These are phyloP conservation scores for Epichloe glyceriae DNA, from an alignment of 2,329 filamentous ascomycete genomes.

Conservation along the genomic window DNA sequence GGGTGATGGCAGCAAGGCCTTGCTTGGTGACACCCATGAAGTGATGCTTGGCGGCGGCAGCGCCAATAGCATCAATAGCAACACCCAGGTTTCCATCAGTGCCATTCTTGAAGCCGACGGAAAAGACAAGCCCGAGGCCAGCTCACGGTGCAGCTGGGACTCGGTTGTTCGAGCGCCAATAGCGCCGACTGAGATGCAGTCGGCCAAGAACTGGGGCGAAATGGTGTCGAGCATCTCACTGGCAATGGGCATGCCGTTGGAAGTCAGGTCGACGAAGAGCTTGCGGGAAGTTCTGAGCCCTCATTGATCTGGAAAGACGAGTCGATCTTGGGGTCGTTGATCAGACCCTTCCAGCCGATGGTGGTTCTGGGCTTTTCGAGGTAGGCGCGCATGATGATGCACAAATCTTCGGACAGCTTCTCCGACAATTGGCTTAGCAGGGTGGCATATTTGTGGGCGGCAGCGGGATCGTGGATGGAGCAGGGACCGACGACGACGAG, in stretches of 20 bases:
- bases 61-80: constrained; percentile 90
- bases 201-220: constrained; percentile 92
- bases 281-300: constrained; percentile 80
- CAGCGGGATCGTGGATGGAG: constrained; percentile 87
- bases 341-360: constrained; percentile 97
- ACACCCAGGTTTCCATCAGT: constrained; percentile 86
- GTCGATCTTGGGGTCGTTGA: constrained; percentile 98
- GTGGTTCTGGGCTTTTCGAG: constrained; percentile 97
- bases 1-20: constrained; percentile 85
- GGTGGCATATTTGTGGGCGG: constrained; percentile 77
- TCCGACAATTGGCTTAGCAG: constrained; percentile 65
- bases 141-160: constrained; percentile 89
- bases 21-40: constrained; percentile 99
- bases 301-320: constrained; percentile 99
- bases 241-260: constrained; percentile 82
- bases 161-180: constrained; percentile 95
- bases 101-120: constrained; percentile 99
- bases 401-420: constrained; percentile 70
- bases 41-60: constrained; percentile 75
- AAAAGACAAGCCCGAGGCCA: constrained; percentile 90
- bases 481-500: constrained; percentile 92
- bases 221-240: constrained; percentile 99
- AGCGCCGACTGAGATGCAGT: constrained; percentile 88
- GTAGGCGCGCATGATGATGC: constrained; percentile 96
- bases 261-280: constrained; percentile 84